A percentile compares a stretch with the other conserved stretches of the same genome.
Conservation (phyloP, 2,329 filamentous ascomycete species). For the Magnaporthales sp. region DNA sequence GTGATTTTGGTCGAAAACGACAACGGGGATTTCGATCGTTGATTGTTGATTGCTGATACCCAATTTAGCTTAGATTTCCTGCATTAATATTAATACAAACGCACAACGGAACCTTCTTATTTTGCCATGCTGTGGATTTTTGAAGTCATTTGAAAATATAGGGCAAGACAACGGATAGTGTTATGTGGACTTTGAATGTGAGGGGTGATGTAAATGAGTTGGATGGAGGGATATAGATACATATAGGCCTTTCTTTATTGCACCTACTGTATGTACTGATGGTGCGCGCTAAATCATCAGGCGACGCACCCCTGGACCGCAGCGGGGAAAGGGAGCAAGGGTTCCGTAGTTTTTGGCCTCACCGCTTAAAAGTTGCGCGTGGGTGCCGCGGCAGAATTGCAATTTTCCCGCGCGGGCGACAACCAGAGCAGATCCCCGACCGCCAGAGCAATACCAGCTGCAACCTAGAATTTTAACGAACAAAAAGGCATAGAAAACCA, state of each 20-base stretch:
- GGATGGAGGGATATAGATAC: no score
- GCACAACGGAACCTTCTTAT: no score
- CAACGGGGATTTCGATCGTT: slow-evolving; percentile 1
- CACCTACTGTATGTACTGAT: no score
- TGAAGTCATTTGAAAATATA: no score
- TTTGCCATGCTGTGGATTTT: no score
- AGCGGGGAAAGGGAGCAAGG: background rate
- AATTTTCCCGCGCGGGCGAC: background rate
- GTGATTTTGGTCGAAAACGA: slow-evolving; percentile 55
- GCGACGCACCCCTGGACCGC: background rate
- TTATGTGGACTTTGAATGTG: background rate
- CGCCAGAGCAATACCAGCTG: background rate
- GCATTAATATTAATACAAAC: background rate
- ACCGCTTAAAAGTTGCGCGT: slow-evolving; percentile 1
- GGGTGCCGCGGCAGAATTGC: background rate
- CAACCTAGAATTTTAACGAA: background rate
- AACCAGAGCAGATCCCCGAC: background rate
- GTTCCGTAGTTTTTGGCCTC: background rate
- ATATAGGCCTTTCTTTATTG: no score
- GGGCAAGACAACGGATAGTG: background rate
- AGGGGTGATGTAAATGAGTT: background rate
- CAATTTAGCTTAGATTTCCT: background rate
- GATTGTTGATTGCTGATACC: background rate
- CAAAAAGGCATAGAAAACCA: background rate
- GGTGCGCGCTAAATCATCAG: no score